Evolutionary conservation across 306 rosid genomes (phyloP).

Genomic region (Purshia tridentata): DNA sequence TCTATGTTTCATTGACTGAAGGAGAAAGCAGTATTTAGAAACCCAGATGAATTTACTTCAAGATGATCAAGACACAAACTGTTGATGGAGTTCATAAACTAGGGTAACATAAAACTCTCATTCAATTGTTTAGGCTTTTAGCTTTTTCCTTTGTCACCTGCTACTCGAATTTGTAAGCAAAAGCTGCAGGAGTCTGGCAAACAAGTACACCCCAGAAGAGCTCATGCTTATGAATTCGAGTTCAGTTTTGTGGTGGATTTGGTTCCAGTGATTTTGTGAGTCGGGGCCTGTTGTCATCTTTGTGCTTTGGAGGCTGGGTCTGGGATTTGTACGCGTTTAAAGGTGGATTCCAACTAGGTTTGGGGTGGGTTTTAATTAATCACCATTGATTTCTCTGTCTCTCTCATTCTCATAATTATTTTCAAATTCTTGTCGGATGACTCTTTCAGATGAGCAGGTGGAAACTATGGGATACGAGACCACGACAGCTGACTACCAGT

Average conservation of each 20-base stretch:
- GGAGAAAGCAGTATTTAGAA: slow-evolving; percentile 68
- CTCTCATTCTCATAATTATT: not conserved
- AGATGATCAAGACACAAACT: slow-evolving; percentile 56
- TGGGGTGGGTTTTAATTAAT: slow-evolving; percentile 6
- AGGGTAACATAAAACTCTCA: slow-evolving; percentile 34
- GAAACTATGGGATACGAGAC: slow-evolving; percentile 85
- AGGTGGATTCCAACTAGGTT: no score
- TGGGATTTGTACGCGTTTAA: no score
- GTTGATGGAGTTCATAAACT: slow-evolving; percentile 67
- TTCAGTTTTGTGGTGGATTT: no score
- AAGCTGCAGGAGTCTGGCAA: slow-evolving; percentile 57
- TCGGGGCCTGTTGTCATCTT: no score
- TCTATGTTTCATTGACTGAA: slow-evolving; percentile 38
- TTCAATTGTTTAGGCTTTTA: not conserved
- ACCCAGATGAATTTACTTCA: slow-evolving; percentile 81
- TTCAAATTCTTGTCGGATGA: not conserved
- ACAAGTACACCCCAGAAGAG: slow-evolving; percentile 68
- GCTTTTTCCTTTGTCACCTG: slow-evolving; percentile 1
- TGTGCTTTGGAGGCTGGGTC: no score
- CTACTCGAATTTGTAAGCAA: not conserved
- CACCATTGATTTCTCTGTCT: slow-evolving; percentile 37
- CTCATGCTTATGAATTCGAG: slow-evolving; percentile 59
- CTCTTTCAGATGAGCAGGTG: slow-evolving; percentile 69
- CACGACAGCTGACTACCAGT: slow-evolving; percentile 67
- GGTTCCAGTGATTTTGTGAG: no score